Base-by-base conservation (phyloP, 805 yeast species). In the Candida hispaniensis region DNA sequence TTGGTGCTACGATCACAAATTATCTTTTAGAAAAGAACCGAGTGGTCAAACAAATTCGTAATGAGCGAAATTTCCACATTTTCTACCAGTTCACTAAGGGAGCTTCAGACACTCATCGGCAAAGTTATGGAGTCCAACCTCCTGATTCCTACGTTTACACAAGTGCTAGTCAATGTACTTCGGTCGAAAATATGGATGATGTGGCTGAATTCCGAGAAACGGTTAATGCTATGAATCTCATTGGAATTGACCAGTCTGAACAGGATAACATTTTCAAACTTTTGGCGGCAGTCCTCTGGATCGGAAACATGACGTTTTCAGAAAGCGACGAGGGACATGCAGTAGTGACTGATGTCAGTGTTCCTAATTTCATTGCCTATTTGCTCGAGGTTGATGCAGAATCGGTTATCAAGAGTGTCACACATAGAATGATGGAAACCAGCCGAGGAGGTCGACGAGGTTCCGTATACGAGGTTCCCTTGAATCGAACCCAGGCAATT, bases 1-100 rank as follows among this genome's bases (percentile, higher is more conserved):
- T 83, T 25, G 82, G 94, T 26, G 98, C 95, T 29, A 88, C 85
- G 54, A 91, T 91, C 54, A 91, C 97, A 39, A 91, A 91, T 58
- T 91, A 91, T 55, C 60, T 91, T 44, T 64, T 91, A 44, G 99
- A 91, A 53, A 91, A 91, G 54, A 94, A 83, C 59, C 71, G 99
- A 58, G 96, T 91, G 18, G 98, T 91, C n/a, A 76, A 88, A 19
- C 99, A 91, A 58, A 81, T 85, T 46, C 66, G 73, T 44, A 75
- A 79, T 47, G 99, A 91, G 63, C 72, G 99, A 56, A 91, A 91
- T 54, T 91, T 91, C 64, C 99, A 91, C 56, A 91, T 91, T 39
- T 91, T 91, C 55, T 91, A 91, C 55, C 99, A 91, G 61, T 79
- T 81, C 55, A 79, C 96, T 8, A 91, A 88, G 55, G 81, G 82